Base-by-base conservation (phyloP, 352 stramenopile species). In the Pythium apleroticum region DNA sequence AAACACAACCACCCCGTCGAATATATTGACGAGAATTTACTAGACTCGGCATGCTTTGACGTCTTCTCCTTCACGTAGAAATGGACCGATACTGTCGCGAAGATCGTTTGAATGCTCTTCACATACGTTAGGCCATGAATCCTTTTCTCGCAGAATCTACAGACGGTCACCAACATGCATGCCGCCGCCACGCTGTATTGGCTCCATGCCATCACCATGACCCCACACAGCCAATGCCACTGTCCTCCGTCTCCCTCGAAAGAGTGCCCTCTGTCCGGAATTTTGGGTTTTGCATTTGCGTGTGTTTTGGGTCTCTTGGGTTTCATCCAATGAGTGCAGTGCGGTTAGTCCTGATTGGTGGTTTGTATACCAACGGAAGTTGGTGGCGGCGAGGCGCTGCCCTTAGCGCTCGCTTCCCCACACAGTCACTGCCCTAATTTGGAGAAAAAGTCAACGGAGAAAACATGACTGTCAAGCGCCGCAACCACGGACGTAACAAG, bases 401-500 rank as follows among this genome's bases (percentile, higher is more conserved):
- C 52, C 64, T 28, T 19, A 20, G 35, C 25, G 33, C 24, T 45
- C n/a, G 24, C 24, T 52, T 45, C n/a, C 35, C 41, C 37, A 58
- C 24, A 69, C 43, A 41, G 28, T 45, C 59, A 71, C 58, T 71
- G 60, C 63, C 73, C 66, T 72, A 93, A 84, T 92, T 91, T 89
- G 80, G 81, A 93, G 85, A 91, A 91, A 69, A 89, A 88, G 82
- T 78, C 73, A 82, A 86, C 75, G 66, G 67, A 90, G 77, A 71
- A 80, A 98, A 81, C 63, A 99, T 99, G 97, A 99, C 97, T 88
- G 97, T 99, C 66, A 99, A 99, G 86, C 91, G 97, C 76, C 91
- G 97, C 71, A 99, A 98, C 82, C 96, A 99, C 85, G 97, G 97
- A 85, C 90, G 97, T 77, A 99, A 99, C 95, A 99, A 99, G 91